Conservation (phyloP, 1,139 yeast genomes). For the Suhomyces anneliseae region DNA sequence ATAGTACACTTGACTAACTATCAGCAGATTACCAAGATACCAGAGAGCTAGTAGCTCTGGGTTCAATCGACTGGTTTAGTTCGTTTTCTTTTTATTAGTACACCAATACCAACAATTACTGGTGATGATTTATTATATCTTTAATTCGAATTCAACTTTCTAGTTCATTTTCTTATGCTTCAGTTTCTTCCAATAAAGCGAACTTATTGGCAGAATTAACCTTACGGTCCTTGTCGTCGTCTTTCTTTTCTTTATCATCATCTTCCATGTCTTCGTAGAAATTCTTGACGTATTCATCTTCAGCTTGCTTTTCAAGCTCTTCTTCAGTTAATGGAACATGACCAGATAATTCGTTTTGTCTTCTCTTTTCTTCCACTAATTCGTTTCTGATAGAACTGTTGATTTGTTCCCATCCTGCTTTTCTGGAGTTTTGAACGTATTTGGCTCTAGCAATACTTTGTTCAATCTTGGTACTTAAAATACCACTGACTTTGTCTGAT, state of each 20-base stretch:
- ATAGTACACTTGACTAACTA: no score
- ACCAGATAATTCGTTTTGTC: constrained; percentile 9
- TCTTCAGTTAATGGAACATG: constrained; percentile 16
- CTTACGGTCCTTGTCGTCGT: constrained; percentile 4
- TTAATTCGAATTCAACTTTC: no score
- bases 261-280: constrained; percentile 25
- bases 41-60: no score
- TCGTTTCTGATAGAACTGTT: constrained; percentile 43
- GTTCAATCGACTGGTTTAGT: no score
- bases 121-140: no score
- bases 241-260: constrained; percentile 23
- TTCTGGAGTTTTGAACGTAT: constrained; percentile 60
- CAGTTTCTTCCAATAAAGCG: constrained; percentile 51
- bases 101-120: no score
- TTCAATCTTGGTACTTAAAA: constrained; percentile 59
- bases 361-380: constrained; percentile 8
- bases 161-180: constrained; percentile 31
- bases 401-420: constrained; percentile 71
- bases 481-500: constrained; percentile 54
- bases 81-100: no score
- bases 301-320: constrained; percentile 27
- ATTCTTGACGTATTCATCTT: constrained; percentile 38
- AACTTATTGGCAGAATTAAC: constrained; percentile 22
- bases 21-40: no score
- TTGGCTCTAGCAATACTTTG: constrained; percentile 64